phyloP scores from a whole-genome alignment of 768 basidiomycete genomes.

The Pleurotus tuoliensis region DNA sequence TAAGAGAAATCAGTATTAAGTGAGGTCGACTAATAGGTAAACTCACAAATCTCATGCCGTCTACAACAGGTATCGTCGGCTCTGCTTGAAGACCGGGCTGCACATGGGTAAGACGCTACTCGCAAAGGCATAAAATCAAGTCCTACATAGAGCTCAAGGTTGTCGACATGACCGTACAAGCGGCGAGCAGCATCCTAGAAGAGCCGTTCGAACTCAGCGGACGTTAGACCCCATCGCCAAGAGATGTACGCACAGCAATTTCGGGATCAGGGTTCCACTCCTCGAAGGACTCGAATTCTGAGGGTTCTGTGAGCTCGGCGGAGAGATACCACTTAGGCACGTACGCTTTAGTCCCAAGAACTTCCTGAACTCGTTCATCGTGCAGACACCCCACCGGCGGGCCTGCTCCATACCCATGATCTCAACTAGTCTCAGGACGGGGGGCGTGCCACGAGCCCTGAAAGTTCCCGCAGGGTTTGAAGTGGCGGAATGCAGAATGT shows the following conservation, averaged over 20 bases:
- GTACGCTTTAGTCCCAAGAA: constrained; percentile 44
- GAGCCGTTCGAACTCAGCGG: too few species aligned
- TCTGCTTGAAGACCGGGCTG: constrained; percentile 40
- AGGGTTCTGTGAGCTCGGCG: neutral
- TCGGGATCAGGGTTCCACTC: constrained; percentile 52
- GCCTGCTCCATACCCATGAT: constrained; percentile 54
- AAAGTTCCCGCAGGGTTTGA: constrained; percentile 42
- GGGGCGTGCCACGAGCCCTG: constrained; percentile 44
- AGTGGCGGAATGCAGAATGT: constrained; percentile 42
- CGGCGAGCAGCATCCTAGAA: constrained; percentile 24
- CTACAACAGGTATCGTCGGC: constrained; percentile 44
- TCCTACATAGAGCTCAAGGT: constrained; percentile 32
- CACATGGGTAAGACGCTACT: neutral
- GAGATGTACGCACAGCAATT: constrained; percentile 31
- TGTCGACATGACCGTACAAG: constrained; percentile 33
- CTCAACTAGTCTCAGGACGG: constrained; percentile 46
- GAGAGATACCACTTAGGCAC: constrained; percentile 3
- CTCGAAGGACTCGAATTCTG: constrained; percentile 42
- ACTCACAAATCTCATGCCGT: constrained; percentile 43
- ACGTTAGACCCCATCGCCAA: too few species aligned
- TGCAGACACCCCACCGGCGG: constrained; percentile 51
- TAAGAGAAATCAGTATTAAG: neutral
- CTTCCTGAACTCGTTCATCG: constrained; percentile 53
- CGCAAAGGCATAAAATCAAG: neutral
- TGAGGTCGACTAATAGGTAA: neutral